Conservation (phyloP, 2,329 filamentous ascomycete genomes). For the Hymenoscyphus fructigenus region DNA sequence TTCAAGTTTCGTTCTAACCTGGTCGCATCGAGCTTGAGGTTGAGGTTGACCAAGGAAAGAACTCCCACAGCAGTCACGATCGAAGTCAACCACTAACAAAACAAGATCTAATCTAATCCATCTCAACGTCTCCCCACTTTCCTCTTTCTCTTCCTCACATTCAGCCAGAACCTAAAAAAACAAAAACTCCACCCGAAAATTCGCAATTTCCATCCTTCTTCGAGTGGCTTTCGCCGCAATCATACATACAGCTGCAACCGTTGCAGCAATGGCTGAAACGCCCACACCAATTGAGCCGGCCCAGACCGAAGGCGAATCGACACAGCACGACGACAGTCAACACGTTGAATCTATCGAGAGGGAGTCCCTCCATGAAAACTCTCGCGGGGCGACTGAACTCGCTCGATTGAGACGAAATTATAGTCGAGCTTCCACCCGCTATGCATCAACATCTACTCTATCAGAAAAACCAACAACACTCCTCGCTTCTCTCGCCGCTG, state of each 20-base stretch:
- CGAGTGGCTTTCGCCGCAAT: not conserved
- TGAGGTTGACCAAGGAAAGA: too few relatives aligned
- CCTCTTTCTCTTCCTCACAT: not conserved
- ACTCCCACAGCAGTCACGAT: not conserved
- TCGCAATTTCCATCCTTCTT: not conserved
- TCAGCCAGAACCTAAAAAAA: conserved; percentile 1
- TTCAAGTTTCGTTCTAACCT: too few relatives aligned
- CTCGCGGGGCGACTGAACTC: conserved; percentile 31
- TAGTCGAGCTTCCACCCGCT: conserved; percentile 24
- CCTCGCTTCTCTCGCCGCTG: conserved; percentile 23
- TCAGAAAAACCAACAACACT: conserved; percentile 23
- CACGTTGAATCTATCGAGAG: not conserved
- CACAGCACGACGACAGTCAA: not conserved
- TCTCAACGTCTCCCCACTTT: conserved; percentile 7
- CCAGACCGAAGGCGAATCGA: not conserved
- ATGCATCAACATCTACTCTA: conserved; percentile 9
- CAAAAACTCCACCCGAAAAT: not conserved
- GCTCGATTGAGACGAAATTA: conserved; percentile 28
- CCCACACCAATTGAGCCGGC: not conserved
- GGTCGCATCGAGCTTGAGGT: too few relatives aligned
- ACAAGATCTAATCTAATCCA: conserved; percentile 15
- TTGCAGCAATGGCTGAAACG: conserved; percentile 6
- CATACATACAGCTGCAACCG: not conserved
- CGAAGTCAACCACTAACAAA: not conserved
- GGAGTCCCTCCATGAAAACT: conserved; percentile 20